Base-by-base conservation (phyloP, 352 stramenopile genomes). In the Phytopythium chamaehyphon region DNA sequence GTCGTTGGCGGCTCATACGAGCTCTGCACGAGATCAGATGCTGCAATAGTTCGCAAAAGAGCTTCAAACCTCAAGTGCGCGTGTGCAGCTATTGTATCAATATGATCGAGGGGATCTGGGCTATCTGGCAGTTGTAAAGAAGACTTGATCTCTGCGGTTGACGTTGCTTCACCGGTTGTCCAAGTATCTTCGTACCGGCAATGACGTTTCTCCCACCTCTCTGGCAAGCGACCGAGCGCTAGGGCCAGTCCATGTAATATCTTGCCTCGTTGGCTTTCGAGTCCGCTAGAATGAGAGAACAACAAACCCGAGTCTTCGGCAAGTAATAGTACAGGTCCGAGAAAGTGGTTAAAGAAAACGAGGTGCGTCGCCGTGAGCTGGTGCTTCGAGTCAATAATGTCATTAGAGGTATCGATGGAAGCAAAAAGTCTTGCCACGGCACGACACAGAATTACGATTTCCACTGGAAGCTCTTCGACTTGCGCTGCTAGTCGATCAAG, bases 311-410 rank as follows among this genome's bases (percentile, higher is more conserved):
- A n/a, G 28, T 22, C 47, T 36, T 36, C 31, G 37, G 60, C 45
- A 36, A 76, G 77, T 16, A 66, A 37, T 28, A 91, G 24, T 11
- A 61, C 64, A 28, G 76, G 73, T 6, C 62, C 73, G 12, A 92
- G 42, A 51, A 87, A 87, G 43, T 92, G 76, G 38, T 83, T 77
- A 55, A 88, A 90, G 19, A 92, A 86, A n/a, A 90, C 64, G 2
- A 88, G 51, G 56, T 90, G 82, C n/a, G 82, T 53, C 0, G 59
- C 67, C 35, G 55, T 31, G 11, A 68, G 31, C 23, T 68, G 53
- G 43, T 42, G 24, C 48, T 35, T 22, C 2, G 46, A 18, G 10
- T 59, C 48, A 11, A 5, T 22, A 35, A 36, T 35, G 4, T 22
- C 10, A 44, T 19, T 26, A n/a, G 6, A 16, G 47, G 10, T 15